Evolutionary conservation across 495 filamentous ascomycete genomes (phyloP).

Genomic region (Penicillium simplicissimum): DNA sequence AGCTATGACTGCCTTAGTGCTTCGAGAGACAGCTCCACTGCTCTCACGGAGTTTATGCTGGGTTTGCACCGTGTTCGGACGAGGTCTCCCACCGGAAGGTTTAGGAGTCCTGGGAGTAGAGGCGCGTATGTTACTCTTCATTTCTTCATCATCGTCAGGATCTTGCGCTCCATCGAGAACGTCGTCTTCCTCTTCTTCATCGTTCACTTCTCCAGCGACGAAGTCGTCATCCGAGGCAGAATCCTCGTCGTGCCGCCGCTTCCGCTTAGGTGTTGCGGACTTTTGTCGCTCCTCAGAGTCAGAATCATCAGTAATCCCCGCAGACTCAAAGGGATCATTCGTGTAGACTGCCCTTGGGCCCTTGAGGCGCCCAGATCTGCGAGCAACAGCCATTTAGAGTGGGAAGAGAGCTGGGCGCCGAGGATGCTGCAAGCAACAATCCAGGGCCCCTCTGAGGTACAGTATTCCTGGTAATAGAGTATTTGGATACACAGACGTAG

Average conservation of each 20-base stretch:
- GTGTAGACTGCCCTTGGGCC: conserved; percentile 37
- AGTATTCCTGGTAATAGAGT: not conserved
- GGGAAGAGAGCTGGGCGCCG: not conserved
- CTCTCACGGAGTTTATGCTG: conserved; percentile 2
- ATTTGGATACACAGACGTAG: not conserved
- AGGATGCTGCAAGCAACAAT: not conserved
- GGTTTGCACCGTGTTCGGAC: not conserved
- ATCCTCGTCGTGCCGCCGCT: conserved; percentile 21
- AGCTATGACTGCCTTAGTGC: not conserved
- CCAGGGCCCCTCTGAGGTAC: not conserved
- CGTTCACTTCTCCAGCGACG: conserved; percentile 23
- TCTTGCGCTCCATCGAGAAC: conserved; percentile 16
- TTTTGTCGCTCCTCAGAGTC: conserved; percentile 16
- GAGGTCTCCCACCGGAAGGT: not conserved
- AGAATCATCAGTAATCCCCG: conserved; percentile 37
- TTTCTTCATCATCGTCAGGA: conserved; percentile 16
- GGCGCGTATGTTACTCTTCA: conserved; percentile 15
- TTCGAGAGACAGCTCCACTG: conserved; percentile 7
- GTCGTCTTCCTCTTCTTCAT: conserved; percentile 20
- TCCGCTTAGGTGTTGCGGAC: conserved; percentile 20
- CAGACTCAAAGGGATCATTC: conserved; percentile 36
- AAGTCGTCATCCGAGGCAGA: conserved; percentile 36
- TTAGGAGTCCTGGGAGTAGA: not conserved
- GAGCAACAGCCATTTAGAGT: conserved; percentile 31
- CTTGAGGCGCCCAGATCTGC: conserved; percentile 42